phyloP scores from a whole-genome alignment of 257 asterid genomes.

The Nemophila menziesii region DNA sequence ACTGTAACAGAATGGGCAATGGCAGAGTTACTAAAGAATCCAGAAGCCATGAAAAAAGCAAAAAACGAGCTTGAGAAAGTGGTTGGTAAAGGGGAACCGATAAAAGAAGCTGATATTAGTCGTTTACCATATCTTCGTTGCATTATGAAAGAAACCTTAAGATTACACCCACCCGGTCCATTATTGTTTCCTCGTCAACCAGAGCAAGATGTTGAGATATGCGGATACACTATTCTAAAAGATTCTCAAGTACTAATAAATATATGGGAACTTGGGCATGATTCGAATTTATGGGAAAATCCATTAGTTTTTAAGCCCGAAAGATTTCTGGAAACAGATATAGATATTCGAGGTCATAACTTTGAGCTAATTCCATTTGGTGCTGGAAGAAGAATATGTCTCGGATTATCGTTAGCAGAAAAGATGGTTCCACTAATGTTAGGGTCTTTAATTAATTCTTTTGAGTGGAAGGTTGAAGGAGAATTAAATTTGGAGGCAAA shows the following conservation, averaged over 20 bases:
- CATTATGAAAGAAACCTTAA: constrained; percentile 32
- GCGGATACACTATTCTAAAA: constrained; percentile 19
- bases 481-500: constrained; percentile 11
- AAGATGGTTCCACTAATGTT: constrained; percentile 43
- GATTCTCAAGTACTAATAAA: constrained; percentile 18
- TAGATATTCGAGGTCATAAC: constrained; percentile 40
- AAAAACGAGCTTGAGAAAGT: constrained; percentile 14
- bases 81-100: constrained; percentile 4
- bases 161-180: constrained; percentile 25
- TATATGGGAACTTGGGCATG: constrained; percentile 34
- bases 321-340: constrained; percentile 25
- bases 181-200: constrained; percentile 19
- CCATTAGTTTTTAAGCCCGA: constrained; percentile 36
- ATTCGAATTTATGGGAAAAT: constrained; percentile 31
- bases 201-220: constrained; percentile 14
- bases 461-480: constrained; percentile 40
- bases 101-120: constrained; percentile 18
- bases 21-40: constrained; percentile 22
- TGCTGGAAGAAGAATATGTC: constrained; percentile 50
- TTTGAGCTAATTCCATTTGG: constrained; percentile 54
- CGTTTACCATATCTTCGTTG: constrained; percentile 18
- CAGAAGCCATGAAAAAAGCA: constrained; percentile 14
- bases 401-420: constrained; percentile 36
- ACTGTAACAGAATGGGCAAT: constrained; percentile 26
- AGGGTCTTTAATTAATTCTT: constrained; percentile 39